Evolutionary conservation across 345 rosid genomes (phyloP).

Genomic region (Salix koriyanagi): DNA sequence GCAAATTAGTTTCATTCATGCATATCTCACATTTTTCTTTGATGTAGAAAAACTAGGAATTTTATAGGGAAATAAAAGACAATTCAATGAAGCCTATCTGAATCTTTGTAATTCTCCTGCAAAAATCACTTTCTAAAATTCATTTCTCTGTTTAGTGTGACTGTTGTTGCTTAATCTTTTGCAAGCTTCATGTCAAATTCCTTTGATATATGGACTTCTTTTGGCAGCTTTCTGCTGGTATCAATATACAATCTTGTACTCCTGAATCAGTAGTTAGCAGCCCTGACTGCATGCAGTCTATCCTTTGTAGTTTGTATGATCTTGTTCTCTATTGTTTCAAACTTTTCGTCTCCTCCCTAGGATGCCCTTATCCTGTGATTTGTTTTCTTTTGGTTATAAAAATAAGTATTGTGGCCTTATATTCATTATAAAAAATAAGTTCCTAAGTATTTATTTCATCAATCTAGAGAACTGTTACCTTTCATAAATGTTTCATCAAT

Average conservation of each 20-base stretch:
- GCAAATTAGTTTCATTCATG: conserved; percentile 7
- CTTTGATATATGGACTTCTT: neutral
- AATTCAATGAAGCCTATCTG: neutral
- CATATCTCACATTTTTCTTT: neutral
- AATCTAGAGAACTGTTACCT: neutral
- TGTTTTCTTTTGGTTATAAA: neutral
- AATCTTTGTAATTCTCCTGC: neutral
- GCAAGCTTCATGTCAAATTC: neutral
- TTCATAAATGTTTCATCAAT: neutral
- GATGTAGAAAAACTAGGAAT: neutral
- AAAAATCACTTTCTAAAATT: neutral
- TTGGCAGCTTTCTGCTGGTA: neutral
- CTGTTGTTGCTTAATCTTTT: neutral
- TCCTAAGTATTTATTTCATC: neutral
- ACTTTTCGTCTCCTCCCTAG: neutral
- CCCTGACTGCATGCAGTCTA: neutral
- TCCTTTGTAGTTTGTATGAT: neutral
- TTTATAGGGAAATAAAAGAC: neutral
- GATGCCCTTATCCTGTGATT: conserved; percentile 5
- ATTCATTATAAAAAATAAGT: neutral
- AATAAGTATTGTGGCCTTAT: neutral
- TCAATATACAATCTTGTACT: neutral
- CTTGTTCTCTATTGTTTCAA: neutral
- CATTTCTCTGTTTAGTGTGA: neutral
- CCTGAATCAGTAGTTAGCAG: neutral